Conservation (phyloP, 2,329 filamentous ascomycete genomes). For the Penicillium vulpinum region DNA sequence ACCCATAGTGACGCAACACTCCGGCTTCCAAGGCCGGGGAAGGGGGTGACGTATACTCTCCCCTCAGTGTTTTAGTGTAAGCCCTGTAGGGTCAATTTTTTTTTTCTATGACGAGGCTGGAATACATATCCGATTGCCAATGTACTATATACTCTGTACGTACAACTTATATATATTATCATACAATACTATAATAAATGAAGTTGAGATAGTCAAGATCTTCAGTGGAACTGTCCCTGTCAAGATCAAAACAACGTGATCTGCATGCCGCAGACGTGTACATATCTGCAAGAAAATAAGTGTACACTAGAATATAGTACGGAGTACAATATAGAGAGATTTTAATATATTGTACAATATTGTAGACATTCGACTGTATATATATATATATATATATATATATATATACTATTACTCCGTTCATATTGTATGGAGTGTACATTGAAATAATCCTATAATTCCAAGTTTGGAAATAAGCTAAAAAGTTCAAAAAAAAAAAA, state of each 20-base stretch:
- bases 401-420: no score
- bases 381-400: no score
- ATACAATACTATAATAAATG: no score
- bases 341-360: no score
- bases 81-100: constrained; percentile 1
- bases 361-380: background rate
- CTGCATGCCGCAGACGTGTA: background rate
- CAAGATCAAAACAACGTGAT: background rate
- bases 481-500: background rate
- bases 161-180: no score
- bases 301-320: no score
- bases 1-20: constrained; percentile 1
- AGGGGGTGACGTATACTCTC: constrained; percentile 5
- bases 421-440: no score
- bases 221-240: background rate
- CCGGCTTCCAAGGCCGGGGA: background rate
- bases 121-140: background rate
- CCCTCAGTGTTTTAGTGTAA: background rate
- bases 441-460: no score
- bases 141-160: no score
- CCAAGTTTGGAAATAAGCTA: background rate
- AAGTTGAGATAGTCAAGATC: background rate
- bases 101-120: background rate
- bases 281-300: background rate
- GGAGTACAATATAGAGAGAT: no score